Evolutionary conservation across 257 asterid species (phyloP), one percentile per base, ranked within the genome.

Genomic region (Nicotiana benthamiana): DNA sequence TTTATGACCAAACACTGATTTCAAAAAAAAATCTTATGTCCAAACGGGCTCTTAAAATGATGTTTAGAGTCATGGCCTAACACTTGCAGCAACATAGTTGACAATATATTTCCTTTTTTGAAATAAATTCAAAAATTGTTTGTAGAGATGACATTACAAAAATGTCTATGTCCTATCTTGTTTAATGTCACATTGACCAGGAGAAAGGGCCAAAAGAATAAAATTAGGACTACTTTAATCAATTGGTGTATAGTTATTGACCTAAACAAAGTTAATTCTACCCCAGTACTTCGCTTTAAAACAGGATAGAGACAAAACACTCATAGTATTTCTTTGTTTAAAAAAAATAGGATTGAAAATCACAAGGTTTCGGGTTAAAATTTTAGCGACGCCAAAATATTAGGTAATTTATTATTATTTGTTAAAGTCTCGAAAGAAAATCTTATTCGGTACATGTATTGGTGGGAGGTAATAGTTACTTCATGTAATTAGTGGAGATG

Each of bases 51-150:
- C 4, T 28, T 6, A 68, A 68, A 68, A 36, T 68, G 32, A 36
- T 5, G 32, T 36, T 68, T 17, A 18, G 18, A 36, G 76, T 68
- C 56, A 68, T 68, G 17, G 54, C n/a, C n/a, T 20, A 32, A 36
- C n/a, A 68, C 5, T 36, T 68, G 56, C 76, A 68, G 20, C 76
- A 40, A 68, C 56, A n/a, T n/a, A 20, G 56, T 68, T 68, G 32
- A 36, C 76, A 40, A 11, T 68, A 68, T 36, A n/a, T 36, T 10
- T n/a, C 53, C 17, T 4, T 10, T 67, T n/a, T 10, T 1, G 2
- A 66, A 40, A 56, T 67, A 67, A 67, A n/a, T 2, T n/a, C 1
- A n/a, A 4, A 36, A 68, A 68, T 20, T 68, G 2, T 68, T 68
- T 36, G 20, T 20, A 40, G 3, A 68, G n/a, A 36, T 20, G 76